Percentiles rank a stretch among this genome's conserved stretches.
These are phyloP conservation scores for Penicillium parvum DNA, from an alignment of 495 filamentous ascomycete species.

Conservation along the genomic window DNA sequence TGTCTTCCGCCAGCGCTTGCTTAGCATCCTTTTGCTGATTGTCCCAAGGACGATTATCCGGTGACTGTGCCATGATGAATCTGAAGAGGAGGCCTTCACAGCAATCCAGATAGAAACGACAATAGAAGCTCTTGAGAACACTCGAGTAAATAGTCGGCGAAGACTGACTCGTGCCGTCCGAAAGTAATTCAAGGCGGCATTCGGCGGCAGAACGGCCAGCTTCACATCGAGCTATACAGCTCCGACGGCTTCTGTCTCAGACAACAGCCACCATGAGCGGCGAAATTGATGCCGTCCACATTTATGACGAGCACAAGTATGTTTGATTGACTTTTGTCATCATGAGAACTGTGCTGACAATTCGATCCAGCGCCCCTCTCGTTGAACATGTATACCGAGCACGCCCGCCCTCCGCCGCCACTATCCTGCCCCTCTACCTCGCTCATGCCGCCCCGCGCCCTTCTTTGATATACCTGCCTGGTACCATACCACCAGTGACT, in stretches of 20 bases:
- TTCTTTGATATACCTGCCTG: slow-evolving; percentile 77
- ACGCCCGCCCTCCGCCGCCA: slow-evolving; percentile 69
- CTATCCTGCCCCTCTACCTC: slow-evolving; percentile 82
- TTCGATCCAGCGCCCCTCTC: slow-evolving; percentile 48
- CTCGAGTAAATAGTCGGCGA: too few relatives aligned
- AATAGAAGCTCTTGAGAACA: neutral
- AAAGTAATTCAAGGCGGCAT: slow-evolving; percentile 31
- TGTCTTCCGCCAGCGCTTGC: slow-evolving; percentile 56
- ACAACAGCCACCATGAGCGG: slow-evolving; percentile 58
- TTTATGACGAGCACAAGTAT: slow-evolving; percentile 90
- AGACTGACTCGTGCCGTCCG: slow-evolving; percentile 6
- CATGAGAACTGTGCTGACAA: slow-evolving; percentile 7
- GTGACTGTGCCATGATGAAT: slow-evolving; percentile 15
- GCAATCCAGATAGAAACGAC: neutral
- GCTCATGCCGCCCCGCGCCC: slow-evolving; percentile 78
- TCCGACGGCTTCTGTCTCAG: slow-evolving; percentile 7
- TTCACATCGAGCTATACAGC: slow-evolving; percentile 23
- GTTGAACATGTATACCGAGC: slow-evolving; percentile 67
- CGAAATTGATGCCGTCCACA: slow-evolving; percentile 91
- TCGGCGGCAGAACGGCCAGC: slow-evolving; percentile 33
- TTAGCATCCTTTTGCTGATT: slow-evolving; percentile 34
- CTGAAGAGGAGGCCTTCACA: neutral
- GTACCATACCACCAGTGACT: slow-evolving; percentile 78
- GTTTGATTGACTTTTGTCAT: slow-evolving; percentile 18
- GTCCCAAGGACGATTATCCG: slow-evolving; percentile 23